Base-by-base conservation (phyloP, 306 rosid genomes). In the Spatholobus suberectus region DNA sequence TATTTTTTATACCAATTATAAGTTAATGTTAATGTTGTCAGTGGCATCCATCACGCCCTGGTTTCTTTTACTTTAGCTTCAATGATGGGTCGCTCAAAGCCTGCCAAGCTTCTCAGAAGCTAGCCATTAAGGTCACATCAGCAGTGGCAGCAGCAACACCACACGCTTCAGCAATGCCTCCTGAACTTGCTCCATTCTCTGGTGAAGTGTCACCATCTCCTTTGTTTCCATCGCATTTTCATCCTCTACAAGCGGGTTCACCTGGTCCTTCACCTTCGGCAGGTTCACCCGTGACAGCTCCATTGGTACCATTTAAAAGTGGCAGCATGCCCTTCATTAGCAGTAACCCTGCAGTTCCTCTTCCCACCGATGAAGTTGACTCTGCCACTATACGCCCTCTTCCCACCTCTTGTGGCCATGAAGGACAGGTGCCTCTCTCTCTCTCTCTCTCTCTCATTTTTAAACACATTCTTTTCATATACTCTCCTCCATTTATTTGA, bases 1-100 rank as follows among this genome's bases (percentile, higher is more conserved):
- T 1, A 1, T 18, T 18, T 18, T 8, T 54, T 21, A 43, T 20
- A 85, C 62, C 5, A 70, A 24, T 44, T 80, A 5, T n/a, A n/a
- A n/a, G n/a, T n/a, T n/a, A 58, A n/a, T 43, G 21, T 61, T 71
- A 3, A 24, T 57, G 66, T 49, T 71, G 8, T 20, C 80, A 92
- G 97, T 93, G 97, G 97, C 89, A 91, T 85, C 97, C 97, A 80
- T 93, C 96, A 32, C 90, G 97, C 59, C 86, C 75, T 62, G 97
- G 97, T 14, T 76, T 80, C 80, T 93, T 93, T 89, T 91, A 86
- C 91, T 93, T 93, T 76, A 61, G 89, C 78, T 93, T 93, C 97
- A 89, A 81, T 88, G 87, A 90, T 62, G 94, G 90, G 66, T 79
- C 93, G 10, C 61, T 66, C 14, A 87, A 49, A 73, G 83, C 90